Evolutionary conservation across 164 flowering plant species (phyloP).

Genomic region (Magnolia sinica): DNA sequence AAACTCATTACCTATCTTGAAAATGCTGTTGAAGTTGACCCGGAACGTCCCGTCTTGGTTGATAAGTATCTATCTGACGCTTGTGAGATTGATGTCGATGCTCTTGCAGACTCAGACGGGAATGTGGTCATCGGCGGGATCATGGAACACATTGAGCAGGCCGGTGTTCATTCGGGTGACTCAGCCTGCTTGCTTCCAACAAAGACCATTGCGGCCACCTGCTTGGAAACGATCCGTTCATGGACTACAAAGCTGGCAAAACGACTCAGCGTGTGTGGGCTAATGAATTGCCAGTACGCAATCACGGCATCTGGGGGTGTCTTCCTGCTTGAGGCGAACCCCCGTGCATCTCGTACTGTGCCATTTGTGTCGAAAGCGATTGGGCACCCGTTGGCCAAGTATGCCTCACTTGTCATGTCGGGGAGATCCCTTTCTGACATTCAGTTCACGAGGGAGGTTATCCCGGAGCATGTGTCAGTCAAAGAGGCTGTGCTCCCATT

Average conservation of each 20-base stretch:
- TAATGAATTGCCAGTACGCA: slow-evolving; percentile 97
- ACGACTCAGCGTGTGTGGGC: slow-evolving; percentile 80
- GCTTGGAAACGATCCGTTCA: slow-evolving; percentile 68
- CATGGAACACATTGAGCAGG: slow-evolving; percentile 99
- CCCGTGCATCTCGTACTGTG: slow-evolving; percentile 91
- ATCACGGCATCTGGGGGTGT: slow-evolving; percentile 73
- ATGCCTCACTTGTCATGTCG: slow-evolving; percentile 91
- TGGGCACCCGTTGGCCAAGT: slow-evolving; percentile 92
- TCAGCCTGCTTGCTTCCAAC: slow-evolving; percentile 90
- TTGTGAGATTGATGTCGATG: slow-evolving; percentile 86
- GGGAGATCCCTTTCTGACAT: slow-evolving; percentile 75
- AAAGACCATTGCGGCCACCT: slow-evolving; percentile 57
- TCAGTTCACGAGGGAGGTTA: slow-evolving; percentile 65
- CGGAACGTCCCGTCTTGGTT: slow-evolving; percentile 74
- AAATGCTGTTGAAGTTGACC: slow-evolving; percentile 81
- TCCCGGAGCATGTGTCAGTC: slow-evolving; percentile 77
- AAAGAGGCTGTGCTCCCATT: slow-evolving; percentile 96
- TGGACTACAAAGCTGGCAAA: slow-evolving; percentile 83
- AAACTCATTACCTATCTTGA: slow-evolving; percentile 70
- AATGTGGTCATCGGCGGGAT: slow-evolving; percentile 96
- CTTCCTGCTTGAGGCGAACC: slow-evolving; percentile 89
- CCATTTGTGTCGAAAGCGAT: slow-evolving; percentile 97
- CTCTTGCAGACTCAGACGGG: slow-evolving; percentile 73
- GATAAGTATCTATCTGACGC: slow-evolving; percentile 86
- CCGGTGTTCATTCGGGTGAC: slow-evolving; percentile 94